These are phyloP conservation scores for Serendipita sp. DNA, from an alignment of 768 basidiomycete genomes.

Conservation along the genomic window DNA sequence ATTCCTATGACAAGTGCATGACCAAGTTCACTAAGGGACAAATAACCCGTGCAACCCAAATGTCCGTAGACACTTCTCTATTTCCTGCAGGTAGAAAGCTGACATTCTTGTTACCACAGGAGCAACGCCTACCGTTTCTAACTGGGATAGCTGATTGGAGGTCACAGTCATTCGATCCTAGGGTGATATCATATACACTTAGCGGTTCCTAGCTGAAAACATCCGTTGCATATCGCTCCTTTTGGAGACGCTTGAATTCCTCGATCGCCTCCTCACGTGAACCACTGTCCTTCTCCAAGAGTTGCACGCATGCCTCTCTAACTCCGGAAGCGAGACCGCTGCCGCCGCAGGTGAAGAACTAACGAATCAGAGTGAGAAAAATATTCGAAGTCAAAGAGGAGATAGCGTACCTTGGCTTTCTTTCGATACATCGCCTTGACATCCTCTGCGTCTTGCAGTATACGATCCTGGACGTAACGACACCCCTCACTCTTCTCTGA, in stretches of 20 bases:
- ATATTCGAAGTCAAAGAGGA: not conserved
- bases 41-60: no score
- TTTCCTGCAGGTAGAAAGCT: no score
- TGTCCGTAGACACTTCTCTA: no score
- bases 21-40: no score
- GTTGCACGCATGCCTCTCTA: conserved; percentile 22
- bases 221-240: conserved; percentile 30
- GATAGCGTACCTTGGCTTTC: conserved; percentile 21
- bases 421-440: conserved; percentile 20
- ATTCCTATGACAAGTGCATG: no score
- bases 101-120: no score
- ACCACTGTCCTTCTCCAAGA: conserved; percentile 18
- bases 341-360: conserved; percentile 33
- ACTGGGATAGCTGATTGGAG: no score
- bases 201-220: conserved; percentile 26
- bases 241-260: conserved; percentile 22
- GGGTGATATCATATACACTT: not conserved
- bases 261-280: conserved; percentile 18
- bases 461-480: conserved; percentile 28
- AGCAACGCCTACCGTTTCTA: no score
- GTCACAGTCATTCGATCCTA: not conserved
- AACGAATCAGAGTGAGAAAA: not conserved
- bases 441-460: conserved; percentile 28
- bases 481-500: conserved; percentile 20
- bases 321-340: conserved; percentile 25